Percentiles rank a stretch among this genome's conserved stretches.
Evolutionary conservation across 179 eudicot species (phyloP).

Genomic region (Actinidia chinensis): DNA sequence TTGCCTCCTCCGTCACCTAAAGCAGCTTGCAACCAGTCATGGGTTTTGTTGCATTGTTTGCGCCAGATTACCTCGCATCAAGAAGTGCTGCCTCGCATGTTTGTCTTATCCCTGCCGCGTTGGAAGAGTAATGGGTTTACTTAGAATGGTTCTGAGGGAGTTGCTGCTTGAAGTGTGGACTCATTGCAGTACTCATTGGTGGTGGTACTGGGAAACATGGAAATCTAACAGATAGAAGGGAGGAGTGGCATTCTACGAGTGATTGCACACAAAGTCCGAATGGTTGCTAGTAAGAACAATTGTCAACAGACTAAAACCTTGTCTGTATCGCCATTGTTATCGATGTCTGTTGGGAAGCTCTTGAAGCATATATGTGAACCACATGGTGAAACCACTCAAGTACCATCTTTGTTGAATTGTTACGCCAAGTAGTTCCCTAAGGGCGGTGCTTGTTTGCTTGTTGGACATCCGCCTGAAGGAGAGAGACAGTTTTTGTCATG

Average conservation of each 20-base stretch:
- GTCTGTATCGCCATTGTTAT: constrained; percentile 87
- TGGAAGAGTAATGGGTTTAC: constrained; percentile 96
- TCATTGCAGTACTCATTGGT: constrained; percentile 92
- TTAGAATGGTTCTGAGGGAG: constrained; percentile 98
- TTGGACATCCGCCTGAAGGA: constrained; percentile 98
- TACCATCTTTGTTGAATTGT: constrained; percentile 88
- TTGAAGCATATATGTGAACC: constrained; percentile 99
- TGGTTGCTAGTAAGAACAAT: constrained; percentile 76
- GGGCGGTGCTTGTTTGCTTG: constrained; percentile 90
- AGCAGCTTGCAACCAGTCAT: constrained; percentile 98
- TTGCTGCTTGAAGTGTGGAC: constrained; percentile 89
- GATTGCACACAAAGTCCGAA: constrained; percentile 97
- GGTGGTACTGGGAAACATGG: constrained; percentile 90
- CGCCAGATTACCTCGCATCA: constrained; percentile 83
- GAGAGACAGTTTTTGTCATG: constrained; percentile 98
- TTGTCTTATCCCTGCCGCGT: constrained; percentile 99
- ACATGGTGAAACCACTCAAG: constrained; percentile 96
- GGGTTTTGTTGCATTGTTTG: constrained; percentile 84
- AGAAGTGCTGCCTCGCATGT: constrained; percentile 98
- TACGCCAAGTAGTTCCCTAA: constrained; percentile 93
- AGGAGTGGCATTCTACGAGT: constrained; percentile 85
- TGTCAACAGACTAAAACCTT: constrained; percentile 88
- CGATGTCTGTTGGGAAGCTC: constrained; percentile 94
- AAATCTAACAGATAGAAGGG: constrained; percentile 76
- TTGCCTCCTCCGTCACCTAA: constrained; percentile 98